Evolutionary conservation across 2,329 filamentous ascomycete genomes (phyloP).

Genomic region (Leptographium lundbergii): DNA sequence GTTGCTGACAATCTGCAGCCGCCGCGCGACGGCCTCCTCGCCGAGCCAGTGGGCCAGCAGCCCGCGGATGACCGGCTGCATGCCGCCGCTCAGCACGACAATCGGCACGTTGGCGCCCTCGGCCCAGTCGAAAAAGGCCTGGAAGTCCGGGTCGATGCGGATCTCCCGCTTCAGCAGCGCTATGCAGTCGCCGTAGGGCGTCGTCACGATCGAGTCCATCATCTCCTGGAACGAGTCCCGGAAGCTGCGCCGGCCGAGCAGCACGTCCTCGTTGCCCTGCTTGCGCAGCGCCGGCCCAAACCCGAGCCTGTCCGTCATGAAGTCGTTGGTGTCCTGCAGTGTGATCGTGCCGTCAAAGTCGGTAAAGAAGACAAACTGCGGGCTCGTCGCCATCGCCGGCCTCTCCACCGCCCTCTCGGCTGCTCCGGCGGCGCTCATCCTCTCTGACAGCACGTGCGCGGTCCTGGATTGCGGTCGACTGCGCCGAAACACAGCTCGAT

Average conservation of each 20-base stretch:
- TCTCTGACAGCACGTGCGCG: not conserved
- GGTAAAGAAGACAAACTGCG: slow-evolving; percentile 94
- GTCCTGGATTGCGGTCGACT: not conserved
- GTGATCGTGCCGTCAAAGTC: slow-evolving; percentile 98
- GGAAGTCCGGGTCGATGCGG: slow-evolving; percentile 78
- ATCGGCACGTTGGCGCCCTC: slow-evolving; percentile 75
- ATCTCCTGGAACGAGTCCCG: slow-evolving; percentile 81
- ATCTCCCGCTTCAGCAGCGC: slow-evolving; percentile 68
- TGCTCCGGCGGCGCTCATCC: not conserved
- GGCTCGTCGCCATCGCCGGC: slow-evolving; percentile 52
- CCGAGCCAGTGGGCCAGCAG: slow-evolving; percentile 71
- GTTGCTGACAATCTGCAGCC: slow-evolving; percentile 88
- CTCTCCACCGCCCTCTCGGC: slow-evolving; percentile 21
- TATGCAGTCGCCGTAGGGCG: slow-evolving; percentile 73
- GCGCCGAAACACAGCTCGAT: not conserved
- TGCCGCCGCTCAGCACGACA: slow-evolving; percentile 83
- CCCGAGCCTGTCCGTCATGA: slow-evolving; percentile 82
- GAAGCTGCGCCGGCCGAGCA: slow-evolving; percentile 59
- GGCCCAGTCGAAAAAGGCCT: slow-evolving; percentile 76
- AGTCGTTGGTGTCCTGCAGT: slow-evolving; percentile 51
- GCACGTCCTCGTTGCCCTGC: slow-evolving; percentile 63
- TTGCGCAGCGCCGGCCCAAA: slow-evolving; percentile 62
- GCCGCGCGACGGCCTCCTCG: slow-evolving; percentile 48
- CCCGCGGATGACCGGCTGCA: slow-evolving; percentile 82
- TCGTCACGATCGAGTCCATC: slow-evolving; percentile 67